Evolutionary conservation across 345 rosid genomes (phyloP), one percentile per base, ranked within the genome.

Genomic region (Ricinus communis): DNA sequence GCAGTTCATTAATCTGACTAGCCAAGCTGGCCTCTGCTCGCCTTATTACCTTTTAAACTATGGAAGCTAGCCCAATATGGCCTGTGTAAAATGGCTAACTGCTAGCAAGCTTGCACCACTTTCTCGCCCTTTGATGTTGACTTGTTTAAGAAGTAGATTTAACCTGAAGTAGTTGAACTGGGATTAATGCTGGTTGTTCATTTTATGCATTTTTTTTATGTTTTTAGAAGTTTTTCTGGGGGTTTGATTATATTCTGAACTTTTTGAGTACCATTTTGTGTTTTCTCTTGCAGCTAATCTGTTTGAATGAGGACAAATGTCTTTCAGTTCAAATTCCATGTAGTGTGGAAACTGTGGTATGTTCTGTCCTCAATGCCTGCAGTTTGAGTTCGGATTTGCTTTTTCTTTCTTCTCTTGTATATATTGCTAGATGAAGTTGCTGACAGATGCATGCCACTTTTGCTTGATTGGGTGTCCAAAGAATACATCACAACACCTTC

Each of bases 301-400:
- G 80, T 77, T 78, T 80, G 77, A 77, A 74, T 56, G 92, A 87
- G 76, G 96, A 88, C 56, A 86, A 87, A 70, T 81, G 85, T 80
- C 84, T 93, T 78, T 86, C 85, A 28, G 76, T 96, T 75, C 94
- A 87, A 84, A 82, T 76, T 76, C 90, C 94, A 53, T 78, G 82
- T 65, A 81, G 78, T 83, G 78, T 90, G 30, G 88, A 83, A 76
- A 73, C 82, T 61, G 70, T 72, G 87, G 98, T 93, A 79, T 81
- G 85, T 76, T 77, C 56, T 63, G 49, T 66, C 19, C 68, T 74
- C 65, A 51, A 49, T 30, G 40, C 51, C 68, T 68, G 43, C 68
- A 46, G 43, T 75, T 72, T 63, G 22, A 2, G 28, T 58, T 65
- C 8, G 36, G 52, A 33, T 68, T 12, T 43, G 14, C 5, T 9